Evolutionary conservation across 225 moss, liverwort and hornwort species (phyloP), one percentile per base, ranked within the genome.

Genomic region (Rhytidiadelphus loreus): DNA sequence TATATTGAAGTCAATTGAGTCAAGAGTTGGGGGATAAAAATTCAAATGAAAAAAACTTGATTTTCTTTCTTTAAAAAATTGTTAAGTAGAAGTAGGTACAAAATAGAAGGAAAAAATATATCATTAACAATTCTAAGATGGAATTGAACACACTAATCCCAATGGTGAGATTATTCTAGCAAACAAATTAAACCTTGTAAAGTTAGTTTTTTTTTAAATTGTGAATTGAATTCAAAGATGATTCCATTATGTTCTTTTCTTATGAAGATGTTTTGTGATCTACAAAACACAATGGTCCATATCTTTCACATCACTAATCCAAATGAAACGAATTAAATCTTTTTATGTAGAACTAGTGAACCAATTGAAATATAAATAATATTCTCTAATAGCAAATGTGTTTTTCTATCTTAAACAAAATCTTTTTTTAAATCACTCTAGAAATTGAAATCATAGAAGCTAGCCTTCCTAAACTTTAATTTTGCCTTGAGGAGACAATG

Each of bases 401-500:
- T 65, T 35, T 63, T 65, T 17, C 33, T 64, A 64, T 33, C 17
- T 64, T 64, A 17, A 30, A 7, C 30, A 3, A 18, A 32, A 35
- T 61, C 8, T 30, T 32, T n/a, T 63, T 32, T 63, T 16, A 4
- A 16, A 22, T n/a, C 2, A 68, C 4, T 22, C 1, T 68, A 68
- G 2, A 37, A 35, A 65, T 65, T 65, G 65, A 65, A 1, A 65
- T 11, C 5, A 35, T 65, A 37, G 20, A n/a, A 68, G 22, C 22
- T 22, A 68, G 4, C 6, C 0, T 13, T 0, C 13, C 69, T 7
- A 23, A 39, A 13, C 13, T 23, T 39, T 39, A 68, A 68, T 23
- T 68, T 22, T 68, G 4, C 1, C 23, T 2, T 0, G 0, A 13
- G 1, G 4, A 0, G 0, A 39, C 13, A 69, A 39, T 68, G 23